These are phyloP conservation scores for Lipomyces mesembrius DNA, from an alignment of 805 yeast genomes.

Conservation along the genomic window DNA sequence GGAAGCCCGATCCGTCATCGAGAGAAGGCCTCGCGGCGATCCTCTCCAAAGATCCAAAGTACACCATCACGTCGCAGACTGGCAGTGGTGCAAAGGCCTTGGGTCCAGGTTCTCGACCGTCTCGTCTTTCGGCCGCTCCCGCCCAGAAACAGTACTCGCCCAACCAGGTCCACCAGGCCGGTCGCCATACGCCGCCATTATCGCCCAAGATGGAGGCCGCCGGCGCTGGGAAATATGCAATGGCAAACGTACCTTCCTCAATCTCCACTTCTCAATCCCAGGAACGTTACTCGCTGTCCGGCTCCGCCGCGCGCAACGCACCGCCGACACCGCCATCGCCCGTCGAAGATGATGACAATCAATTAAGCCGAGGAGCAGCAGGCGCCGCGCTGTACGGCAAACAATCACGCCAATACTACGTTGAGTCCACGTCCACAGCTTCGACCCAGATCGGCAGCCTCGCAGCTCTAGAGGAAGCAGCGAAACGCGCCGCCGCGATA, in stretches of 20 bases:
- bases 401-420: neutral
- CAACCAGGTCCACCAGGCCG: neutral
- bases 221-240: constrained; percentile 24
- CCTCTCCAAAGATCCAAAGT: constrained; percentile 49
- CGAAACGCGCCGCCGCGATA: constrained; percentile 23
- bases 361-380: constrained; percentile 2
- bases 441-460: neutral
- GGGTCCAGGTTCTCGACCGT: neutral
- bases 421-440: neutral
- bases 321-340: constrained; percentile 18
- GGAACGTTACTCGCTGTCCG: neutral
- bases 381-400: constrained; percentile 9
- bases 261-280: neutral
- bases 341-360: neutral
- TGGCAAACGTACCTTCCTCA: neutral
- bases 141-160: neutral
- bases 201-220: constrained; percentile 23
- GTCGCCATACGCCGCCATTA: constrained; percentile 17
- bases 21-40: constrained; percentile 63
- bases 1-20: constrained; percentile 55
- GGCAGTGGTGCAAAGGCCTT: constrained; percentile 4
- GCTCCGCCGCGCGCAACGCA: constrained; percentile 14
- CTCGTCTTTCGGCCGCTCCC: neutral
- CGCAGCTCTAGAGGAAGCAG: constrained; percentile 25
- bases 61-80: constrained; percentile 46